Evolutionary conservation across 345 rosid genomes (phyloP), one percentile per base, ranked within the genome.

Genomic region (Brassica rapa): DNA sequence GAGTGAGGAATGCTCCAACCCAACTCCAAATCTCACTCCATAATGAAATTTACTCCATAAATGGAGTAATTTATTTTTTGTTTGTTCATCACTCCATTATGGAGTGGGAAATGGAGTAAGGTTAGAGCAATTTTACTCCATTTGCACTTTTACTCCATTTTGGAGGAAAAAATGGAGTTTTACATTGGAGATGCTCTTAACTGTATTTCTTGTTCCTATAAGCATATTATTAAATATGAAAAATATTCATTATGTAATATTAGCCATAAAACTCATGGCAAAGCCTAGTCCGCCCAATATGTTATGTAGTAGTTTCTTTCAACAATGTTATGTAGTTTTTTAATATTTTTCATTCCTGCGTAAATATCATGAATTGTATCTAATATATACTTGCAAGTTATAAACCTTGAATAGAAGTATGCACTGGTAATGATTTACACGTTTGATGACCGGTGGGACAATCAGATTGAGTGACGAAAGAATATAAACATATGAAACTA

Each of bases 261-360:
- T 66, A 66, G 73, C 77, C 63, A 65, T 8, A 57, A 24, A 71
- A 56, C 16, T 21, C 5, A 21, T n/a, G 51, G 68, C 72, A 72
- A 66, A 72, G 73, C 10, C 66, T 69, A 59, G 14, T 29, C 5
- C 35, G 35, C 29, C 29, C 29, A 25, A 25, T 25, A 25, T 25
- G 29, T 25, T 25, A 25, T 25, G 29, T 25, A 25, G 29, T 25
- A 25, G 29, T 25, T 25, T 25, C 29, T 25, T 25, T 25, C 29
- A 25, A 25, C 29, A 12, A 62, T 5, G 15, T 6, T 6, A 5
- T 14, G 2, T 12, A 12, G 37, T 27, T 29, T 60, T 60, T 0
- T 25, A 11, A 14, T 29, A 29, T 37, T 5, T 5, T 16, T 5
- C 6, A 29, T 8, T 68, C 57, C 24, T 7, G 12, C 21, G 46